Evolutionary conservation across 495 filamentous ascomycete species (phyloP).

Genomic region (Hypomontagnella submonticulosa): DNA sequence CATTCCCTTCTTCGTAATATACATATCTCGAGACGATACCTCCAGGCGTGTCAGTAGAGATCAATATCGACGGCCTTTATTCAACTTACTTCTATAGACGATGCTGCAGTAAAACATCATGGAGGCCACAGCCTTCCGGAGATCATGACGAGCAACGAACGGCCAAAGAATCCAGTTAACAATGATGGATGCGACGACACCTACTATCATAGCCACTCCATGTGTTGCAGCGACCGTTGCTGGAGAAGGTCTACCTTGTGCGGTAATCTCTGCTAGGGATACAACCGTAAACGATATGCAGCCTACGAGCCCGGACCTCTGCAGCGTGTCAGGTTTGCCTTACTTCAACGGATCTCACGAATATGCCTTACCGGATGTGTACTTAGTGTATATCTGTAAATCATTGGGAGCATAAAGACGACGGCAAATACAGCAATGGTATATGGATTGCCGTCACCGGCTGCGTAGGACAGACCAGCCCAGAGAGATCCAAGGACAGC

Average conservation of each 20-base stretch:
- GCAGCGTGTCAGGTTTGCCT: constrained; percentile 8
- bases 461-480: constrained; percentile 63
- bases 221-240: constrained; percentile 59
- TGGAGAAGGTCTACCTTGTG: constrained; percentile 47
- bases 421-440: constrained; percentile 67
- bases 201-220: constrained; percentile 61
- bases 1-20: constrained; percentile 64
- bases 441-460: constrained; percentile 62
- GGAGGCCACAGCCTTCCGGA: constrained; percentile 63
- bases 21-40: constrained; percentile 68
- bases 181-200: constrained; percentile 61
- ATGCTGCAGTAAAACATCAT: constrained; percentile 67
- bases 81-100: constrained; percentile 56
- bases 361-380: constrained; percentile 58
- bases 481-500: constrained; percentile 63
- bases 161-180: constrained; percentile 71
- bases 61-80: too few species aligned
- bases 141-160: constrained; percentile 68
- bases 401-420: constrained; percentile 67
- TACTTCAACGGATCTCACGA: neutral
- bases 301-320: constrained; percentile 62
- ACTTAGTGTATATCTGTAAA: constrained; percentile 67
- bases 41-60: constrained; percentile 24
- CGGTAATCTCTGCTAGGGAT: constrained; percentile 58
- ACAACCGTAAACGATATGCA: constrained; percentile 67